Base-by-base conservation (phyloP, 768 basidiomycete species). In the Trametes villosa region DNA sequence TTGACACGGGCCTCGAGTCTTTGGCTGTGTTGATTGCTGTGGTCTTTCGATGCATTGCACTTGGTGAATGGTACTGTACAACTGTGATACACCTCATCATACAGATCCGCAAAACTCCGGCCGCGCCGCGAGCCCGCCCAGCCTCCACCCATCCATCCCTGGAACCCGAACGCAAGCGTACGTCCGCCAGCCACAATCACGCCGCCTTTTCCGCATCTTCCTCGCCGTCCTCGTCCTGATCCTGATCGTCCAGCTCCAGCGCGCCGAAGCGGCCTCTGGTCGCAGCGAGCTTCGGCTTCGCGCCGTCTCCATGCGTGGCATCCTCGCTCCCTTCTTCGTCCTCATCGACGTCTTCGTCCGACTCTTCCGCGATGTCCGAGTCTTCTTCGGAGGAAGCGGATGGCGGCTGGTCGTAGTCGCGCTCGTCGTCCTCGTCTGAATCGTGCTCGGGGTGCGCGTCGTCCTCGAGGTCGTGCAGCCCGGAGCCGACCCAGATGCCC, bases 401-500 rank as follows among this genome's bases (percentile, higher is more conserved):
- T 18, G 29, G 13, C 6, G 31, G 24, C 5, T 53, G 29, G 34
- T 71, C 72, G 49, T 76, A 69, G 56, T 77, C 75, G 7, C 64
- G 68, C 2, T 66, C 68, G 54, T 73, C 75, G 1, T 59, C 54
- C 20, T 66, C 62, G 36, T 59, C 63, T 36, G 47, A 36, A 38
- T 69, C 68, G 29, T 59, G 62, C 9, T 60, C 57, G 24, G 50
- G 48, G 22, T 63, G 67, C 29, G n/a, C 54, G 6, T 33, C 67
- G 22, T 41, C 38, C 11, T 31, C 24, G 27, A 18, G n/a, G 18
- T 40, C 52, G 30, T 34, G 38, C 20, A n/a, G n/a, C 17, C 58
- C 31, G 75, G 72, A 48, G 77, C n/a, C 77, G 52, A 89, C 78
- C 87, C 87, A 88, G 60, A 90, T 82, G 1, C 89, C 87, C 40